phyloP scores from a whole-genome alignment of 2,329 filamentous ascomycete species.

The Penicillium sp. region DNA sequence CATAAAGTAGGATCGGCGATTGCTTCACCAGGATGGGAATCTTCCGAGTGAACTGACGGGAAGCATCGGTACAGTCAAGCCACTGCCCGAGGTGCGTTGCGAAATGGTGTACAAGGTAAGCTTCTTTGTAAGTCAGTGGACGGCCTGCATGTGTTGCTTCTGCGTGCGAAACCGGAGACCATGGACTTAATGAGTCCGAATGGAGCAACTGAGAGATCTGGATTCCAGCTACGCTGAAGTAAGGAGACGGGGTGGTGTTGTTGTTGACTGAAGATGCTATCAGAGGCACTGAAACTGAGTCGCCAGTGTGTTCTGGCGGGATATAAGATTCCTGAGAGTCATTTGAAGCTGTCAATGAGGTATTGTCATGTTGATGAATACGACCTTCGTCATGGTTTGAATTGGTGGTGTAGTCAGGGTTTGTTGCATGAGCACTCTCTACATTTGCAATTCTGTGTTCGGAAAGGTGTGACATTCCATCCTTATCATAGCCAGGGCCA shows the following conservation, averaged over 20 bases:
- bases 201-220: slow-evolving; percentile 1
- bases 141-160: slow-evolving; percentile 1
- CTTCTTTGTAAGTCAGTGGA: slow-evolving; percentile 9
- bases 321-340: neutral
- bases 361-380: neutral
- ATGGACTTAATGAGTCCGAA: slow-evolving; percentile 4
- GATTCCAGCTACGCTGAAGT: neutral
- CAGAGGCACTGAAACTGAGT: slow-evolving; percentile 1
- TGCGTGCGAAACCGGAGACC: slow-evolving; percentile 1
- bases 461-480: neutral
- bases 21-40: slow-evolving; percentile 9
- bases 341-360: slow-evolving; percentile 1
- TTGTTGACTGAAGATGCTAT: slow-evolving; percentile 4
- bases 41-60: slow-evolving; percentile 11
- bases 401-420: neutral
- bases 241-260: slow-evolving; percentile 2
- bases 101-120: slow-evolving; percentile 12
- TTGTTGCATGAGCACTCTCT: slow-evolving; percentile 5
- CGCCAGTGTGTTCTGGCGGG: neutral
- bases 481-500: neutral
- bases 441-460: neutral
- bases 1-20: slow-evolving; percentile 10
- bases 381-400: neutral
- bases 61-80: slow-evolving; percentile 13
- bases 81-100: slow-evolving; percentile 9